Evolutionary conservation across 176 grass and related monocot genomes (phyloP), one percentile per base, ranked within the genome.

Genomic region (Carex kokanica): DNA sequence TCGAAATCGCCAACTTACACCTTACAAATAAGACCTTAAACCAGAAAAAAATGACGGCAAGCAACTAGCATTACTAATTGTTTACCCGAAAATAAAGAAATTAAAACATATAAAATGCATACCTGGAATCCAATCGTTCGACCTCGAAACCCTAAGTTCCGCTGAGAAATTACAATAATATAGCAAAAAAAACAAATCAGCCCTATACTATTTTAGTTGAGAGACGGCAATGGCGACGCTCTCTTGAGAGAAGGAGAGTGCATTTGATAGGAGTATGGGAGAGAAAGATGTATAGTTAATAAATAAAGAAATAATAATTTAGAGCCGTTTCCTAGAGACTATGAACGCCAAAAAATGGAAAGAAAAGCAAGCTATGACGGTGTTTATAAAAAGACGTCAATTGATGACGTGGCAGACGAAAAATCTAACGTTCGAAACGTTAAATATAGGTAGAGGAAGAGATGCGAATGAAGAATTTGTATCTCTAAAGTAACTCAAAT

Each of bases 391-490:
- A 11, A 23, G 6, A 31, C 52, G 21, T 3, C 3, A 25, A 29
- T 21, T 60, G 9, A 2, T 65, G 34, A 78, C 80, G 27, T 78
- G 80, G 52, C 43, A 60, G 3, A 75, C 57, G 52, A 32, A 21
- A 14, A 29, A 38, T 24, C 11, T 87, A 83, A 78, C 55, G 86
- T 41, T 87, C 68, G 59, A 83, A 78, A 52, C 80, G 80, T 87
- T 87, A 80, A 53, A 18, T 38, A 11, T 0, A 18, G 83, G 20
- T n/a, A 36, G 9, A 0, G 32, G 4, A 29, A 64, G n/a, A 64
- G 60, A 38, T 49, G 40, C 41, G 34, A 52, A 36, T 21, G 17
- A 38, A 3, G 36, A 38, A 38, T 38, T 38, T 5, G 0, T 5
- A 38, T 38, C 36, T 38, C 36, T 38, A 38, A 38, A 38, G 36